phyloP scores from a whole-genome alignment of 768 basidiomycete species.

The Hypholoma sublateritium region DNA sequence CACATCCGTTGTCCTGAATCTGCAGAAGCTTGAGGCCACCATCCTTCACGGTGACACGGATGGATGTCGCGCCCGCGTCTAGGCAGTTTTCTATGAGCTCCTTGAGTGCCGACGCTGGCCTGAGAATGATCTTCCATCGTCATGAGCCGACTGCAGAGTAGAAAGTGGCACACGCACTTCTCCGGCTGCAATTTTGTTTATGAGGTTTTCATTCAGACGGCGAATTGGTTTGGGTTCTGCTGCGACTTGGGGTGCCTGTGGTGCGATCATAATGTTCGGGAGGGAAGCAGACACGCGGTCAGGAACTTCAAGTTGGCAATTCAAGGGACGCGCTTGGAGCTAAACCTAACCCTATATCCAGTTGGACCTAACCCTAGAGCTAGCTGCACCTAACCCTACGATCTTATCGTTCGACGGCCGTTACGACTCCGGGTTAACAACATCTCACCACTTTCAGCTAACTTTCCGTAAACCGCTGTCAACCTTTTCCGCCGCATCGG shows the following conservation, averaged over 20 bases:
- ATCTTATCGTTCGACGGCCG: conserved; percentile 2
- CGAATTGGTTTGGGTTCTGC: conserved; percentile 64
- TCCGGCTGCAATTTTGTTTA: conserved; percentile 89
- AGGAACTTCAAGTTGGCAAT: neutral
- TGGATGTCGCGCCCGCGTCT: conserved; percentile 89
- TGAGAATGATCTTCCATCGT: conserved; percentile 32
- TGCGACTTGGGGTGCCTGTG: neutral
- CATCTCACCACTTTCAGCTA: neutral
- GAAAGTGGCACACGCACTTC: conserved; percentile 39
- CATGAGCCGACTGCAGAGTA: conserved; percentile 8
- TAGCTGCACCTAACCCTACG: conserved; percentile 9
- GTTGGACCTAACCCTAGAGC: neutral
- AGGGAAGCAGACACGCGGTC: neutral
- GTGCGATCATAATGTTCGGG: neutral
- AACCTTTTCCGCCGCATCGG: neutral
- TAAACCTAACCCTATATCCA: neutral
- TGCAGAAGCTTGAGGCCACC: conserved; percentile 94
- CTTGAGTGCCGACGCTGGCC: conserved; percentile 94
- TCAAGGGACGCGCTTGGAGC: neutral
- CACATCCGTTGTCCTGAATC: conserved; percentile 96
- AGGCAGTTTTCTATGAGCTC: conserved; percentile 93
- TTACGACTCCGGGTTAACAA: neutral
- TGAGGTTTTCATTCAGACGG: conserved; percentile 77
- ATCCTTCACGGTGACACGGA: conserved; percentile 89
- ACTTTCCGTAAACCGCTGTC: neutral